These are phyloP conservation scores for Scleroderma bovista DNA, from an alignment of 768 basidiomycete genomes.

Conservation along the genomic window DNA sequence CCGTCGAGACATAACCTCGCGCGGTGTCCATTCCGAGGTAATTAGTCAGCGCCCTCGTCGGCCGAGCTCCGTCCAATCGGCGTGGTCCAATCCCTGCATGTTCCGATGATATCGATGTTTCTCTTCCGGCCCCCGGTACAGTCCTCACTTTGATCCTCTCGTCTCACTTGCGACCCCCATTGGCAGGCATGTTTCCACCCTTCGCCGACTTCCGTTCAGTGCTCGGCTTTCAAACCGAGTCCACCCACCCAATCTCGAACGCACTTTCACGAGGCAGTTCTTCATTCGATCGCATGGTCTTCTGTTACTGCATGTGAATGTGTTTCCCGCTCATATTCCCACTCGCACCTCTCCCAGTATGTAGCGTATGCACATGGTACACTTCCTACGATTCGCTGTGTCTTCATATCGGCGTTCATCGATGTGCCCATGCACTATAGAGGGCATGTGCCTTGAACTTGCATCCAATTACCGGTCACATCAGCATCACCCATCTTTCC, in stretches of 20 bases:
- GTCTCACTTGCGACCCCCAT: too few relatives aligned
- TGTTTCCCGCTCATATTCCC: background rate
- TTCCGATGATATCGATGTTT: conserved; percentile 3
- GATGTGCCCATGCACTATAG: background rate
- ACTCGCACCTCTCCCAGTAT: background rate
- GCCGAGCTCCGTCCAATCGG: too few relatives aligned
- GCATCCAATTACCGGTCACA: background rate
- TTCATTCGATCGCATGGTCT: conserved; percentile 1
- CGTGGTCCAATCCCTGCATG: background rate
- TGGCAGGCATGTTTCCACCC: too few relatives aligned
- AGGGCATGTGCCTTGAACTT: background rate
- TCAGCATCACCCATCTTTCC: background rate
- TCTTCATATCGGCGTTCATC: background rate
- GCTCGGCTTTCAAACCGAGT: conserved; percentile 1
- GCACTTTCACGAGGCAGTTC: background rate
- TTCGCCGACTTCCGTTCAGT: background rate
- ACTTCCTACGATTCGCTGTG: background rate
- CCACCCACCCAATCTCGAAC: background rate
- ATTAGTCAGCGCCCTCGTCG: too few relatives aligned
- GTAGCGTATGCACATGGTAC: background rate
- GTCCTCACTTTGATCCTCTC: too few relatives aligned
- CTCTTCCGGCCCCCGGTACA: background rate
- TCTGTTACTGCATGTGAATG: background rate
- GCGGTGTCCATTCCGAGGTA: too few relatives aligned
- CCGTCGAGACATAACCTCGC: too few relatives aligned